These are phyloP conservation scores for Tieghemostelium lacteum DNA, from an alignment of 78 protist genomes.

Conservation along the genomic window DNA sequence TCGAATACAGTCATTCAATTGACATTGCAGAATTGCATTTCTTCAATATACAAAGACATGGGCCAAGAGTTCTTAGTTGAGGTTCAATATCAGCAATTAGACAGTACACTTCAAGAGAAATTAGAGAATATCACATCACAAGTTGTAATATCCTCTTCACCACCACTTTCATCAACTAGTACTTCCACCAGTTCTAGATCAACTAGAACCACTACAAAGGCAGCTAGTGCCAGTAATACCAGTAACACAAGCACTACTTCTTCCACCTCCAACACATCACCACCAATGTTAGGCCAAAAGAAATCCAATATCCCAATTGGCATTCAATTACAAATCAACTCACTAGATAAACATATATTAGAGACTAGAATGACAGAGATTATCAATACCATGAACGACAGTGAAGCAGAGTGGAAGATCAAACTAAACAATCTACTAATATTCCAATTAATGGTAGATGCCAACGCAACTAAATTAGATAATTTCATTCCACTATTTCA, in stretches of 20 bases:
- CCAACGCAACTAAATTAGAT: conserved; percentile 15
- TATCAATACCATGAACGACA: background rate
- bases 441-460: conserved; percentile 25
- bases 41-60: background rate
- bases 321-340: background rate
- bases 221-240: too few relatives aligned
- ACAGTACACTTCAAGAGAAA: too few relatives aligned
- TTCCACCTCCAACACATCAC: too few relatives aligned
- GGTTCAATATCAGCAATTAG: too few relatives aligned
- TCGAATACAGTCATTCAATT: background rate
- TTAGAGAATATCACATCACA: too few relatives aligned
- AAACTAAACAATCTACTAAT: conserved; percentile 35
- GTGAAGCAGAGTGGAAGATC: conserved; percentile 33
- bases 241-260: too few relatives aligned
- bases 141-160: too few relatives aligned
- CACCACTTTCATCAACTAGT: too few relatives aligned
- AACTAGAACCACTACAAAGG: too few relatives aligned
- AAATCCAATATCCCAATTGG: too few relatives aligned
- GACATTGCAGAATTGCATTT: background rate
- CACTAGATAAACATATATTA: conserved; percentile 9
- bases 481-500: background rate
- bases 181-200: too few relatives aligned
- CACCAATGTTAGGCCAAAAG: too few relatives aligned
- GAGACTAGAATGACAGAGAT: conserved; percentile 25
- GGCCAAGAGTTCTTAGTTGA: background rate